A percentile compares a stretch with the other conserved stretches of the same genome.
These are phyloP conservation scores for Suillus placidus DNA, from an alignment of 768 basidiomycete genomes.

Conservation along the genomic window DNA sequence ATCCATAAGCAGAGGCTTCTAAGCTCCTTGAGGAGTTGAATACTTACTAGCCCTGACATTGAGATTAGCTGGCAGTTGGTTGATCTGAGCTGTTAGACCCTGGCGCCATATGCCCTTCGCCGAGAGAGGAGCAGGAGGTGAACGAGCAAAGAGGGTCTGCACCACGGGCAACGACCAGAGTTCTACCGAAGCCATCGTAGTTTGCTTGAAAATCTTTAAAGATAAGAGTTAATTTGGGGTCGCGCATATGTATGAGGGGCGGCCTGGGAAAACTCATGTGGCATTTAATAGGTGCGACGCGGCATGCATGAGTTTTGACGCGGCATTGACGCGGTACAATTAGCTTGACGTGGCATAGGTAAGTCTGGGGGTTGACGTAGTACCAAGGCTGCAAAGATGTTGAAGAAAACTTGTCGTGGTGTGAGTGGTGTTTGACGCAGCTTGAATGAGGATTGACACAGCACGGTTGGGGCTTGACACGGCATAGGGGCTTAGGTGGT, in stretches of 20 bases:
- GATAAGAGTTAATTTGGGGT: neutral
- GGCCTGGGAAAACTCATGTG: neutral
- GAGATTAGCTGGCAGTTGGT: slow-evolving; percentile 18
- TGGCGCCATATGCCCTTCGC: slow-evolving; percentile 19
- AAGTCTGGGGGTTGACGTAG: no score
- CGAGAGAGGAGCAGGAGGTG: slow-evolving; percentile 18
- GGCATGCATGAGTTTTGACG: no score
- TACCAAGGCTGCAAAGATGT: no score
- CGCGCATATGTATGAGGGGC: neutral
- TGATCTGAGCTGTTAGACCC: slow-evolving; percentile 21
- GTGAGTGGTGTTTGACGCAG: no score
- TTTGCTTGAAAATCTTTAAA: neutral
- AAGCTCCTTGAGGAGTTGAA: neutral
- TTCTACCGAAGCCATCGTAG: slow-evolving; percentile 2
- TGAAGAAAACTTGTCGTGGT: no score
- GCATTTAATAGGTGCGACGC: no score
- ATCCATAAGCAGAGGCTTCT: neutral
- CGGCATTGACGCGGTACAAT: no score
- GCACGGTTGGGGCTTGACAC: no score
- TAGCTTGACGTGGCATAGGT: no score
- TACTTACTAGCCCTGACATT: slow-evolving; percentile 20
- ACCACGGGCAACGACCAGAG: slow-evolving; percentile 20
- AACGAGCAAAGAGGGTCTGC: slow-evolving; percentile 18
- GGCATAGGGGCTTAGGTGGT: no score
- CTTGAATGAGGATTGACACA: no score